Base-by-base conservation (phyloP, 208 protist species). In the Sergeia podlipaevii region DNA sequence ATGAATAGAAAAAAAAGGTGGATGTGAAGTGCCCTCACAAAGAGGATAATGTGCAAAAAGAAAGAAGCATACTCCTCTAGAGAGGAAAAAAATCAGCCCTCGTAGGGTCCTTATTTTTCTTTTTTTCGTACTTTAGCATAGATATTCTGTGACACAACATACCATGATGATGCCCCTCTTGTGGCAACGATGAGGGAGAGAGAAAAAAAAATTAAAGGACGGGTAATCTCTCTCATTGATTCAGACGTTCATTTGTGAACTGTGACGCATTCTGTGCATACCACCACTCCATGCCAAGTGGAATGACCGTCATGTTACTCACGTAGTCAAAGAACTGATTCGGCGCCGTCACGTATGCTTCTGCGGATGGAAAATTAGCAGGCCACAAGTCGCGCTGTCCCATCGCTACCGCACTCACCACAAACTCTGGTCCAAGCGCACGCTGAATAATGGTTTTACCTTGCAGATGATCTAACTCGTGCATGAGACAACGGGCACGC, bases 271-370 rank as follows among this genome's bases (percentile, higher is more conserved):
- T 67, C 46, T 72, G 65, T 38, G 57, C 43, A 60, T 80, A 78
- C 74, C 79, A 95, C 81, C 74, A 89, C 68, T 95, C 83, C 63
- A 95, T 51, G 8, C 88, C 88, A 6, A 52, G 62, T 8, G 88
- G 88, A 23, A 95, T 65, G 26, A 92, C 54, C 17, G 74, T 73
- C 3, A 24, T 75, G 65, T 95, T 95, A 50, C 56, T 46, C 15
- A 91, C 84, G 48, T 91, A 93, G 53, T 96, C 89, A 68, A 93
- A 96, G 57, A 93, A 93, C 48, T 85, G 74, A 20, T 81, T 53
- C 18, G 67, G 71, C 18, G 55, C 51, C 15, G 89, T 96, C 20
- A 89, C 50, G 48, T 82, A 88, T 7, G 89, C 89, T 53, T 93
- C 85, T 17, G 83, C 80, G 11, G 89, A 96, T 0, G 89, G 89